Base-by-base conservation (phyloP, 176 grass and related monocot species). In the Carex kokanica region DNA sequence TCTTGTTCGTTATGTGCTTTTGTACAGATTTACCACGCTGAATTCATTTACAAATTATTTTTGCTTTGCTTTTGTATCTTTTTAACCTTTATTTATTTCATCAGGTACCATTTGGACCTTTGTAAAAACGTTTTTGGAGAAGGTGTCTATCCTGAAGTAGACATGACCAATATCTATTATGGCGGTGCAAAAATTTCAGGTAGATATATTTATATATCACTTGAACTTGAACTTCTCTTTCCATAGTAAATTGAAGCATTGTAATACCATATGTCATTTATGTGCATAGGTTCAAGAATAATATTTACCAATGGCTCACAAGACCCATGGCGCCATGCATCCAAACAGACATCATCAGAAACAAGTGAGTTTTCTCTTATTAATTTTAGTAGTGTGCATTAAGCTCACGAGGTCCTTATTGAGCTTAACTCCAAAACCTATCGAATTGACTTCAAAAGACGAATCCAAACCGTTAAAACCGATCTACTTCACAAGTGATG, bases 251-350 rank as follows among this genome's bases (percentile, higher is more conserved):
- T 77, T 24, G 7, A 52, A 77, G 47, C 9, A 3, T 27, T 53
- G 45, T 74, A 64, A 64, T 82, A 51, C 43, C 21, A 53, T 82
- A 9, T 66, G 12, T 16, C 51, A 40, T 86, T 59, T 71, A 82
- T 75, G 80, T 78, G 27, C 64, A 71, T 78, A 98, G 93, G 89
- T 83, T 91, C 91, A 40, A 95, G 87, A 90, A 90, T 95, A 83
- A 82, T 95, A 63, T 99, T 95, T 86, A 91, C 93, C 34, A 99
- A 98, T 15, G 93, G 96, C 41, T 98, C 91, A 55, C 96, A 95
- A 87, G 96, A 99, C 83, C 96, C 93, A 47, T 99, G 96, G 96
- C 93, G 89, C 20, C 91, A 93, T 89, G 96, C 96, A 77, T 99
- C 93, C 23, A 95, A 99, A 80, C 96, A 99, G 58, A 91, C 89